Evolutionary conservation across 2,329 filamentous ascomycete genomes (phyloP), one percentile per base, ranked within the genome.

Genomic region (Aspergillus thermomutatus): DNA sequence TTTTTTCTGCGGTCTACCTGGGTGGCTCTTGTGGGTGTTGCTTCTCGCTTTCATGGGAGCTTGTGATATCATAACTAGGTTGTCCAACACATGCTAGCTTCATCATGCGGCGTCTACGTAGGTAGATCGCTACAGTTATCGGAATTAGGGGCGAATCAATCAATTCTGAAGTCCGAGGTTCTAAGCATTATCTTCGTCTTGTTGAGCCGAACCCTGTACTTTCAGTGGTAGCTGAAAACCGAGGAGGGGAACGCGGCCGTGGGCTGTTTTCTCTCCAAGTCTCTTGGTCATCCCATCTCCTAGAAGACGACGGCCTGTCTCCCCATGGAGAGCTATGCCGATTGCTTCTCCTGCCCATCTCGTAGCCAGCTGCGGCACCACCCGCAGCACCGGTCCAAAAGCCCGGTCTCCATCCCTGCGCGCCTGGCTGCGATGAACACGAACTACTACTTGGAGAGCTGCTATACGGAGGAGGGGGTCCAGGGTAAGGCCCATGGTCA

Each of bases 131-230:
- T 17, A 37, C 31, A 37, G 31, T 34, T 34, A 17, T 14, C 31
- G 14, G 31, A 17, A 17, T 37, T 37, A 37, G 28, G 19, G 26
- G 23, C 25, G 25, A 52, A n/a, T 17, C 1, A 48, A 31, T 52
- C 11, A 17, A 40, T 34, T 21, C 9, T 27, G 11, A 28, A 17
- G 31, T 17, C 31, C 14, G 31, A 14, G 14, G 9, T 40, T n/a
- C 27, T 23, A 37, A n/a, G n/a, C 40, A 58, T 66, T 61, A 77
- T 50, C 76, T 69, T 49, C 76, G 69, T 46, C 69, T 72, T 3
- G 77, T 79, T 14, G 76, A 77, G 25, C 77, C 77, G 66, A 80
- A 79, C 1, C 77, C 77, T 34, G 76, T 78, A 54, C 75, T 77
- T 49, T 67, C 59, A 11, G 66, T 62, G 2, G 66, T 60, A 51